Evolutionary conservation across 2,329 filamentous ascomycete genomes (phyloP), one percentile per base, ranked within the genome.

Genomic region (Hypoxylon sp.): DNA sequence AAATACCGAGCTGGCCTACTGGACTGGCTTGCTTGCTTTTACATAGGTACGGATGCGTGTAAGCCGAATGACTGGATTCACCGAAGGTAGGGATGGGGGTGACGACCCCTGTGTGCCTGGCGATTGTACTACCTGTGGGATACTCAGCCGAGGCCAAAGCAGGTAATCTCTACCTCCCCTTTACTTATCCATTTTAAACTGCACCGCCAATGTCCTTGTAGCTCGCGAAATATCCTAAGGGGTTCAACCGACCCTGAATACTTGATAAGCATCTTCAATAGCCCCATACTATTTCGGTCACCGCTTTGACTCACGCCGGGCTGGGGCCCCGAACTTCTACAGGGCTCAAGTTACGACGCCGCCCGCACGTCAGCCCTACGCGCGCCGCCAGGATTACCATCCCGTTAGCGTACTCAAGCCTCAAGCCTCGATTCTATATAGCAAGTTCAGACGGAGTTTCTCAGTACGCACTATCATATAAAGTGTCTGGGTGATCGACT

Each of bases 401-500:
- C 55, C 30, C 40, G 30, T 11, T 22, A 13, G 35, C 30, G 30
- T 42, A 48, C 31, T 20, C 25, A 27, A 33, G 42, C 33, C 11
- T 20, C 17, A 42, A 33, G 42, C 33, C 11, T 20, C 11, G 30
- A 35, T 3, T 17, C 20, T 2, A 20, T 20, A 22, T 27, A 4
- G 6, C 14, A 51, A 4, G 46, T 44, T 31, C 3, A 31, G 7
- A 54, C 54, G 61, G 54, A 64, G 61, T 58, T 64, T 58, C 61
- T 64, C 55, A 58, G 40, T 30, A 53, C 27, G 25, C 37, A 55
- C n/a, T 31, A 20, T 53, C 14, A 46, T 64, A 59, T 40, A 22
- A 17, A 2, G 7, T 14, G 13, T 11, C 33, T 37, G 14, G 33
- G 11, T 37, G 30, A 48, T 35, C 11, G 13, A 33, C 27, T 48